phyloP scores from a whole-genome alignment of 257 asterid genomes.

The Nicotiana otophora region DNA sequence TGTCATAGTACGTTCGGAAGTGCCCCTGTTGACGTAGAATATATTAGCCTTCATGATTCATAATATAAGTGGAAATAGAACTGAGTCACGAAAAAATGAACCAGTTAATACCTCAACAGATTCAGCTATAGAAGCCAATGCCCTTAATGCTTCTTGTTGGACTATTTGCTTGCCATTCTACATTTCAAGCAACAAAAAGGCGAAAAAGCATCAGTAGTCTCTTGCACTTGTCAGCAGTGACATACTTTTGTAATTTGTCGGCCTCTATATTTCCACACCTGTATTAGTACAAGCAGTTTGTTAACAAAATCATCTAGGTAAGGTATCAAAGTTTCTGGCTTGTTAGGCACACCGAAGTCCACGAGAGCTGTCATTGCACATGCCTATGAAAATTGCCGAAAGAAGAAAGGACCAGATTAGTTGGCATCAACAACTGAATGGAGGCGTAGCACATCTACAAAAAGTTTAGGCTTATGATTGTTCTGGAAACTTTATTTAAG shows the following conservation, averaged over 20 bases:
- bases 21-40: constrained; percentile 40
- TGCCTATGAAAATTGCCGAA: constrained; percentile 38
- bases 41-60: constrained; percentile 2
- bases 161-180: constrained; percentile 92
- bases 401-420: too few relatives aligned
- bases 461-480: too few relatives aligned
- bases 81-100: background rate
- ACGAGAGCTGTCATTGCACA: constrained; percentile 90
- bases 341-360: constrained; percentile 78
- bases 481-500: too few relatives aligned
- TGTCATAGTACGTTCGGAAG: constrained; percentile 74
- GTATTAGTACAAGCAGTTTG: constrained; percentile 72
- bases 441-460: too few relatives aligned
- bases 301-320: constrained; percentile 76
- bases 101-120: constrained; percentile 66
- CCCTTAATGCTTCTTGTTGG: constrained; percentile 20
- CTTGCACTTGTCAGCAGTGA: too few relatives aligned
- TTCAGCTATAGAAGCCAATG: constrained; percentile 89
- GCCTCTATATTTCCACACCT: constrained; percentile 32
- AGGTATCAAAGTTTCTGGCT: constrained; percentile 72
- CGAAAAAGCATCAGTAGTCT: too few relatives aligned
- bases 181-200: constrained; percentile 27
- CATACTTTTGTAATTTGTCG: background rate
- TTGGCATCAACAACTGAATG: too few relatives aligned
- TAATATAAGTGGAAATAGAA: background rate